Base-by-base conservation (phyloP, 495 filamentous ascomycete species). In the Jackrogersella multiformis region DNA sequence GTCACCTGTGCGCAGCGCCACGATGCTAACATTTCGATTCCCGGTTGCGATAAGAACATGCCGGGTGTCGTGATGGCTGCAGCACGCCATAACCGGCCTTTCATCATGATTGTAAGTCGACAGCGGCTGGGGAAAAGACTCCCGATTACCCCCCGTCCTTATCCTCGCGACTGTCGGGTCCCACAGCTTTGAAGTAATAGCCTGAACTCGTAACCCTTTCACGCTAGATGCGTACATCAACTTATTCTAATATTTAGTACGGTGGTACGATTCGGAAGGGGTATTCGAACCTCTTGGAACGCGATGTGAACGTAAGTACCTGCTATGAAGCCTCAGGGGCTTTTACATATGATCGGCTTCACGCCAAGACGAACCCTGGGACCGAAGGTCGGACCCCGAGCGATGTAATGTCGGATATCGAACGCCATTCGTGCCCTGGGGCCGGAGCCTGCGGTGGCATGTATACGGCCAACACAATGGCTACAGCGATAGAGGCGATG, bases 21-120 rank as follows among this genome's bases (percentile, higher is more conserved):
- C 75, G 95, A 99, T 68, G 95, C 95, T 56, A 96, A 93, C 73
- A 94, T 99, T 70, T 87, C 92, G 21, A 94, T 99, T 65, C 93
- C 95, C 1, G 95, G 95, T 8, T 99, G 95, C 73, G 95, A 99
- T 77, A 99, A 99, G 83, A 99, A 99, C 70, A 99, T 99, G 95
- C 95, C 95, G 1, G 95, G 95, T 60, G 82, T 85, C 2, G 69
- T 86, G 41, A 86, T 86, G 80, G 84, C 84, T 0, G 84, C 84
- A 77, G 92, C 93, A 10, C 86, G 95, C 38, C 93, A 97, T 77
- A 97, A 99, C 79, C 87, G 94, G 13, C 95, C 95, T 4, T 87
- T 87, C 62, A 72, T 87, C 59, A 86, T 87, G 84, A 83, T 87
- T 51, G 73, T 74, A 54, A 64, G 73, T 72, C 13, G 7, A 56